A percentile compares a stretch with the other conserved stretches of the same genome.
Conservation (phyloP, 2,329 filamentous ascomycete species). For the Alternaria brassicicola region DNA sequence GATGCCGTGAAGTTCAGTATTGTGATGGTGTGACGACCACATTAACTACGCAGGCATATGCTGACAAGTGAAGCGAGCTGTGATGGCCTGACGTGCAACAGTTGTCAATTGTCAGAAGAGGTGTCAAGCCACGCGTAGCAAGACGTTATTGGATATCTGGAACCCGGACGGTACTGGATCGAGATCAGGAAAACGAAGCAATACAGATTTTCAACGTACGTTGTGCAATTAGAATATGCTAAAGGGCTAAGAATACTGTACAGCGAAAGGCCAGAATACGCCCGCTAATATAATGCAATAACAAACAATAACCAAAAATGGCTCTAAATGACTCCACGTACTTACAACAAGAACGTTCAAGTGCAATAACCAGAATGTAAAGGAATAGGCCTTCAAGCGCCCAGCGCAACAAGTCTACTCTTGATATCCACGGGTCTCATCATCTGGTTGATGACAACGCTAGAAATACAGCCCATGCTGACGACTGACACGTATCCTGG, state of each 20-base stretch:
- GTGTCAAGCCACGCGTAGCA: not conserved
- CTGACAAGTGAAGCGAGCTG: not conserved
- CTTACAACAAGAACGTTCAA: not conserved
- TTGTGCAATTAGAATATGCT: not conserved
- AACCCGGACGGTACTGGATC: not conserved
- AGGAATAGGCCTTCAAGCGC: slow-evolving; percentile 15
- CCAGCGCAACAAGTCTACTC: slow-evolving; percentile 39
- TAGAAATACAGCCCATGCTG: slow-evolving; percentile 49
- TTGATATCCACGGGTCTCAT: slow-evolving; percentile 45
- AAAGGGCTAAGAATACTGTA: not conserved
- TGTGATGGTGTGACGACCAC: not conserved
- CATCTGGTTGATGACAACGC: slow-evolving; percentile 51
- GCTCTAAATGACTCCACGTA: not conserved
- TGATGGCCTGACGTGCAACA: not conserved
- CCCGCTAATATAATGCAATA: not conserved
- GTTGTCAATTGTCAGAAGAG: not conserved
- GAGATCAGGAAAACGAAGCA: not conserved
- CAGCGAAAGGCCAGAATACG: not conserved
- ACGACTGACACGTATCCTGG: slow-evolving; percentile 52
- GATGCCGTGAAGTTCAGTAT: not conserved
- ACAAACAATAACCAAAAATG: not conserved
- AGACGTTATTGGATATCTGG: not conserved
- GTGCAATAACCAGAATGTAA: not conserved
- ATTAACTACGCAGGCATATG: not conserved
- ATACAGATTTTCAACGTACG: not conserved